Conservation (phyloP, 2,329 filamentous ascomycete genomes). For the Sporothrix phasma region DNA sequence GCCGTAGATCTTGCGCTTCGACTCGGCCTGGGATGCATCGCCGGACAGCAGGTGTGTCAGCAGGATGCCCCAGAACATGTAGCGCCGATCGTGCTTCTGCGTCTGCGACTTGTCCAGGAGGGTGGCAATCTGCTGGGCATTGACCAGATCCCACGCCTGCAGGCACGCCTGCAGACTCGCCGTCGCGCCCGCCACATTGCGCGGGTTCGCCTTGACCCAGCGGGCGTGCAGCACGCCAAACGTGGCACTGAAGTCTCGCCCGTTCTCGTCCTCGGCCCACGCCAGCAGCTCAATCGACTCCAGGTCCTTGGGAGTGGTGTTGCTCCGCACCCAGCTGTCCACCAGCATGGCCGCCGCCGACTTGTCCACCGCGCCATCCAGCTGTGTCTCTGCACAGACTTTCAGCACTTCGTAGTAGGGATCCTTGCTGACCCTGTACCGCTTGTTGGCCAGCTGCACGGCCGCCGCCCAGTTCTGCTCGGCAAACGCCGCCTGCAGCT, state of each 20-base stretch:
- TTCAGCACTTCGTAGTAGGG: constrained; percentile 48
- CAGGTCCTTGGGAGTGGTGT: constrained; percentile 37
- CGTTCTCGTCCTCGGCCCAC: constrained; percentile 31
- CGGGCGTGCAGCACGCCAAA: constrained; percentile 41
- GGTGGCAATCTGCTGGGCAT: constrained; percentile 50
- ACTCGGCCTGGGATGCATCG: constrained; percentile 33
- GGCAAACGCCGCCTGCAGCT: constrained; percentile 45
- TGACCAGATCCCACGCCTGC: constrained; percentile 44
- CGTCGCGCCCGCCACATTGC: constrained; percentile 29
- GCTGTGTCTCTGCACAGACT: constrained; percentile 41
- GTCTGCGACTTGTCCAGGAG: constrained; percentile 42
- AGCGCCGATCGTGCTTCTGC: constrained; percentile 35
- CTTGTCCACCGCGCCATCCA: constrained; percentile 40
- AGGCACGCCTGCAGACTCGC: constrained; percentile 44
- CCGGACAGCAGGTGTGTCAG: constrained; percentile 45
- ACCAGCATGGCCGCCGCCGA: constrained; percentile 35
- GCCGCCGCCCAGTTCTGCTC: constrained; percentile 45
- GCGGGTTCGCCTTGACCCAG: constrained; percentile 44
- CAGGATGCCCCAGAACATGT: constrained; percentile 46
- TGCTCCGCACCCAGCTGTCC: constrained; percentile 38
- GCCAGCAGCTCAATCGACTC: constrained; percentile 46
- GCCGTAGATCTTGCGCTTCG: constrained; percentile 43
- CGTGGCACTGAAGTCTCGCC: constrained; percentile 34
- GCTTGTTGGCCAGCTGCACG: constrained; percentile 43
- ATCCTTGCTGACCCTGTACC: constrained; percentile 39